phyloP scores from a whole-genome alignment of 805 yeast genomes.

The Saccharomycopsis synnaedendra region DNA sequence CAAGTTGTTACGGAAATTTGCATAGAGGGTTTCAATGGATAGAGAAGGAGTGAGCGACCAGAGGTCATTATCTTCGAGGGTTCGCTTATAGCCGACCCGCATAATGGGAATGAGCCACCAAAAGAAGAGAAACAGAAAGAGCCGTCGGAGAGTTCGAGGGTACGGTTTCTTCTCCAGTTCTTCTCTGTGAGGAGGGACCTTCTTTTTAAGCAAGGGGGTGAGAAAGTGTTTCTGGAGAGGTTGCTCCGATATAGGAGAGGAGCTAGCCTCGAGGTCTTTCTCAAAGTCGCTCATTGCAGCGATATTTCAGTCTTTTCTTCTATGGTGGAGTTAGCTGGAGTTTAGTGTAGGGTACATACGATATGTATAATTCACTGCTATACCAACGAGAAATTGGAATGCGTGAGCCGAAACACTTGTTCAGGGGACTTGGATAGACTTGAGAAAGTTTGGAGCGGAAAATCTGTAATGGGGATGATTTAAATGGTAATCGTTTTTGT shows the following conservation, averaged over 20 bases:
- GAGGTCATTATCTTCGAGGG: constrained; percentile 54
- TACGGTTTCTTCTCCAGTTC: constrained; percentile 31
- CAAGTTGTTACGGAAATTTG: constrained; percentile 26
- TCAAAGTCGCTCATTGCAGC: too few species aligned
- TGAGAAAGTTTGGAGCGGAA: too few species aligned
- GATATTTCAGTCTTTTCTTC: too few species aligned
- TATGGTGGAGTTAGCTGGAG: too few species aligned
- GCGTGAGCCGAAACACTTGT: too few species aligned
- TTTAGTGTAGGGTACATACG: too few species aligned
- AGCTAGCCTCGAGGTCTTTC: too few species aligned
- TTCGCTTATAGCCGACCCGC: constrained; percentile 59
- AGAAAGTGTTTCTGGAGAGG: constrained; percentile 10
- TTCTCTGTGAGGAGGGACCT: constrained; percentile 28
- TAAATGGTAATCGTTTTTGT: too few species aligned
- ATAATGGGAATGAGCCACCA: constrained; percentile 62
- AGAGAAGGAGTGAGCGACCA: constrained; percentile 33
- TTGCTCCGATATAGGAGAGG: background rate
- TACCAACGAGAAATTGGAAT: too few species aligned
- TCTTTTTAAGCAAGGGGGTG: constrained; percentile 17
- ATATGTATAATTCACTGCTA: too few species aligned
- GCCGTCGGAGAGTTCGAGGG: constrained; percentile 28
- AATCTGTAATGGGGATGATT: too few species aligned
- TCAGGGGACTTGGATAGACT: too few species aligned
- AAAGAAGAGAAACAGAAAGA: constrained; percentile 37
- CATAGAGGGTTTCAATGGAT: constrained; percentile 31